These are phyloP conservation scores for Ustilago bromivora DNA, from an alignment of 1,284 basidiomycete genomes.

Conservation along the genomic window DNA sequence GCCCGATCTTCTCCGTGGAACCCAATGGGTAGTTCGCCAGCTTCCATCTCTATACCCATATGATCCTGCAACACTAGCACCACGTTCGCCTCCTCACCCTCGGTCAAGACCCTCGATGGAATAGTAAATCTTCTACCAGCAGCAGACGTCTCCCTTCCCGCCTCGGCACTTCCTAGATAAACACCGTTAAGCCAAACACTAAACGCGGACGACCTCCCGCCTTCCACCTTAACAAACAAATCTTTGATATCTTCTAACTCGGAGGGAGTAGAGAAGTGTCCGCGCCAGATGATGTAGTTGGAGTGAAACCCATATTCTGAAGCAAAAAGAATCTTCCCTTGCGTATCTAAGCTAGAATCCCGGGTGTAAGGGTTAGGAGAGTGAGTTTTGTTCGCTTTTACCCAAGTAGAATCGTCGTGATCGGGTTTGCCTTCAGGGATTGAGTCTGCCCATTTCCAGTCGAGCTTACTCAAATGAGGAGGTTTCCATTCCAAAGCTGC, in stretches of 20 bases:
- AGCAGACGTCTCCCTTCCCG: conserved; percentile 37
- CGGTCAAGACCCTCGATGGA: conserved; percentile 73
- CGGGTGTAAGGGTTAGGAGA: conserved; percentile 76
- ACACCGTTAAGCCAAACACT: conserved; percentile 82
- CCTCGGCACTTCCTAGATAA: conserved; percentile 76
- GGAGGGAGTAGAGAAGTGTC: conserved; percentile 74
- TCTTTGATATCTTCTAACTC: conserved; percentile 72
- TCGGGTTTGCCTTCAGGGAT: conserved; percentile 76
- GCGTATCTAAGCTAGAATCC: conserved; percentile 77
- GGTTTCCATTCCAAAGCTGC: conserved; percentile 22
- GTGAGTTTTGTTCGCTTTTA: conserved; percentile 76
- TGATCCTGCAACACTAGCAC: conserved; percentile 82
- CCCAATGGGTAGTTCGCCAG: conserved; percentile 45
- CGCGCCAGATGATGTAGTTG: conserved; percentile 81
- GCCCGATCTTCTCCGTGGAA: conserved; percentile 30
- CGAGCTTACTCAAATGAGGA: conserved; percentile 34
- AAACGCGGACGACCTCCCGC: conserved; percentile 80
- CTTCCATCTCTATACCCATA: conserved; percentile 78
- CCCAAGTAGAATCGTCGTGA: conserved; percentile 72
- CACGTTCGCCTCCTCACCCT: conserved; percentile 74
- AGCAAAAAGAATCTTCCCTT: conserved; percentile 71
- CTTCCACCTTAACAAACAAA: conserved; percentile 80
- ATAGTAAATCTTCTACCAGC: conserved; percentile 70
- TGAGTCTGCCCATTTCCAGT: conserved; percentile 80
- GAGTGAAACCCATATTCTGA: conserved; percentile 75